Evolutionary conservation across 352 stramenopile genomes (phyloP), one percentile per base, ranked within the genome.

Genomic region (Phytophthora gonapodyides): DNA sequence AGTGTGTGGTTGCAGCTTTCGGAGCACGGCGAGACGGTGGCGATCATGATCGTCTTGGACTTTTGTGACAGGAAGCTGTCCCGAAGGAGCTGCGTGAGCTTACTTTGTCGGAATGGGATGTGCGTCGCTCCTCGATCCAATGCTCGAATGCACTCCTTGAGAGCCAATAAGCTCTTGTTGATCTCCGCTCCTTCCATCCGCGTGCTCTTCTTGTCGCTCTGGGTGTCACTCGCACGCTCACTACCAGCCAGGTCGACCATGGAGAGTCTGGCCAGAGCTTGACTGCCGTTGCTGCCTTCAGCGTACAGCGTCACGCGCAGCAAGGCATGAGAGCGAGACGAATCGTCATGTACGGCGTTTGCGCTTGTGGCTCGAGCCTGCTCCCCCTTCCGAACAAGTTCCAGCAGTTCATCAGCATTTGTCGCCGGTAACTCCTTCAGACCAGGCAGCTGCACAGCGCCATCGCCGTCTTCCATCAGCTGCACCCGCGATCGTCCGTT

Each of bases 81-180:
- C 12, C 83, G 76, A 17, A 99, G 76, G 4, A 99, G 78, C 66
- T 98, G 94, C 11, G 94, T 99, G 17, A 99, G 84, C 67, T 98
- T 98, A 69, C 83, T 97, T 58, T 95, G 93, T 44, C 97, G 87
- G 69, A 98, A 99, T 11, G 95, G 95, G 48, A 98, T 94, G 59
- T 98, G 93, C 7, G 56, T 85, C 17, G 67, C 82, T 57, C 80
- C 82, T 36, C 90, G 85, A 42, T 97, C 89, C 31, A 98, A 62
- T n/a, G 94, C 93, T n/a, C 96, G 88, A 61, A 99, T 97, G 31
- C 97, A 97, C 69, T 99, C 96, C 64, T 99, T 99, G 7, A 99
- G 75, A n/a, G 96, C 95, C 36, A 99, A 71, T 16, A 99, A 69
- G 27, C 87, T 98, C 47, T 97, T 99, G 76, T 99, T 99, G 70